Percentiles rank a stretch among this genome's conserved stretches.
Conservation (phyloP, 2,329 filamentous ascomycete genomes). For the Aspergillus udagawae region DNA sequence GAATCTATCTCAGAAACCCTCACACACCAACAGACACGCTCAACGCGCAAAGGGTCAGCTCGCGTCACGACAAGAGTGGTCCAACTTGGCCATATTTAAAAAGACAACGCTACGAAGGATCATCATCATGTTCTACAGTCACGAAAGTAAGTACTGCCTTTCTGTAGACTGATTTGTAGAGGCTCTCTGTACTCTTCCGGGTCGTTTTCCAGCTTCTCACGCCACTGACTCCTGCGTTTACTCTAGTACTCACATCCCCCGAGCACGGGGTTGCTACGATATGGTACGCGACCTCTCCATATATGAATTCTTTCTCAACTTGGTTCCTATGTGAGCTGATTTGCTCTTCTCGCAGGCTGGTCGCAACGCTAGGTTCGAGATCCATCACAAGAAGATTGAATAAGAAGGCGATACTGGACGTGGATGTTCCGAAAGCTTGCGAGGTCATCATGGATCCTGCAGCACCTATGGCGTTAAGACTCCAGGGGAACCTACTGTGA, state of each 20-base stretch:
- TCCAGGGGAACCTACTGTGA: conserved; percentile 83
- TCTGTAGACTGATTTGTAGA: background rate
- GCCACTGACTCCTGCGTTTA: background rate
- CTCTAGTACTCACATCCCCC: conserved; percentile 69
- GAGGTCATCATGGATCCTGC: conserved; percentile 80
- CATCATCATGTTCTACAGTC: conserved; percentile 81
- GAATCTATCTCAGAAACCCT: background rate
- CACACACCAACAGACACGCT: background rate
- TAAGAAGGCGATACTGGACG: conserved; percentile 80
- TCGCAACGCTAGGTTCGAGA: conserved; percentile 78
- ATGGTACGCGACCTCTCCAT: too few species aligned
- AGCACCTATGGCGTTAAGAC: conserved; percentile 80
- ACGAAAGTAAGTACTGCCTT: conserved; percentile 66
- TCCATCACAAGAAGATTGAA: conserved; percentile 69
- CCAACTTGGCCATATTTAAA: background rate
- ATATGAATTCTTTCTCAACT: conserved; percentile 13
- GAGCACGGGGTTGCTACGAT: conserved; percentile 93
- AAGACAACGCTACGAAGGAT: background rate
- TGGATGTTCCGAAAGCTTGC: conserved; percentile 83
- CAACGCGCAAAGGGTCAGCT: background rate
- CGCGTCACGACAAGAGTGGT: background rate
- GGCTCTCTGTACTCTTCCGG: conserved; percentile 15
- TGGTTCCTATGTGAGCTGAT: background rate
- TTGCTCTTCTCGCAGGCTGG: conserved; percentile 59
- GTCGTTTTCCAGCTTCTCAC: background rate